Evolutionary conservation across 2,329 filamentous ascomycete species (phyloP).

Genomic region (Chrysosporium queenslandicum): DNA sequence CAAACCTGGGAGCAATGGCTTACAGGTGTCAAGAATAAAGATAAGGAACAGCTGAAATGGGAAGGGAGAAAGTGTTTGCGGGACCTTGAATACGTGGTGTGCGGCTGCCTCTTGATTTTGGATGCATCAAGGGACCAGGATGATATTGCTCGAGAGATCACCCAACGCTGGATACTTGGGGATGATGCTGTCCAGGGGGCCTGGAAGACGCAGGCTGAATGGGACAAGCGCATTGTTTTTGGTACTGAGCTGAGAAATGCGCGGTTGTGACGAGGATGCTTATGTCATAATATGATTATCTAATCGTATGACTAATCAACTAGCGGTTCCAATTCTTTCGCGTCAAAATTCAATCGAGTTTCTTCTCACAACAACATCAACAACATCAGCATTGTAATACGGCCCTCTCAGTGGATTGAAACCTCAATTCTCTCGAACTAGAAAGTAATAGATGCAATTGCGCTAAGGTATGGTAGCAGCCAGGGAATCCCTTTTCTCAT

Average conservation of each 20-base stretch:
- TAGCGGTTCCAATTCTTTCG: neutral
- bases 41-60: constrained; percentile 24
- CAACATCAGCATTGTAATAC: neutral
- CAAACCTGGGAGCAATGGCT: constrained; percentile 16
- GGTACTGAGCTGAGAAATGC: constrained; percentile 5
- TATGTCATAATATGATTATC: no score
- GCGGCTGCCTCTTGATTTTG: constrained; percentile 25
- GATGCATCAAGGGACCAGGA: constrained; percentile 29
- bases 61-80: constrained; percentile 25
- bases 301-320: neutral
- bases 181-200: neutral
- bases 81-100: constrained; percentile 26
- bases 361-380: neutral
- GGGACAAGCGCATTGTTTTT: constrained; percentile 19
- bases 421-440: neutral
- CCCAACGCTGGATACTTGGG: constrained; percentile 14
- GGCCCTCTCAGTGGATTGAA: neutral
- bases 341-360: neutral
- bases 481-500: neutral
- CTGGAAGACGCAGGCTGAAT: constrained; percentile 16
- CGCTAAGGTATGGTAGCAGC: constrained; percentile 6
- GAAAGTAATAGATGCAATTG: constrained; percentile 2
- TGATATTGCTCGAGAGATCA: constrained; percentile 23
- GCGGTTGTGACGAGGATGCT: constrained; percentile 6
- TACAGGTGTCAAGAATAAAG: constrained; percentile 10